These are phyloP conservation scores for Tillandsia fasciculata DNA, from an alignment of 176 grass and related monocot species.

Conservation along the genomic window DNA sequence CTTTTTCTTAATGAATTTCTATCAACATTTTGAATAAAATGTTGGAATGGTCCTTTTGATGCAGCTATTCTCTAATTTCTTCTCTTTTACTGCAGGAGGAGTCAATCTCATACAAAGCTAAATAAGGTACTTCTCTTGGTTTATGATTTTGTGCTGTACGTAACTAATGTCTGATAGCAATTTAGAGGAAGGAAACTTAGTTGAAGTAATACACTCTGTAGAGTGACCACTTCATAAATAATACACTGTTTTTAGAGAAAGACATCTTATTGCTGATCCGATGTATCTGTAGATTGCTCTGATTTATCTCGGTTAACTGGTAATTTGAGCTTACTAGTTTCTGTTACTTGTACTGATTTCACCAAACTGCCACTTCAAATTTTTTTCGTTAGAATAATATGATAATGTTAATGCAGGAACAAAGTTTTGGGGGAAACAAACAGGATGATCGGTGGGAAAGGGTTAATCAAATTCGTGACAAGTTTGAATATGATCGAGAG, in stretches of 20 bases:
- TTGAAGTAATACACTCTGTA: background rate
- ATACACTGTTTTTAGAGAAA: too few relatives aligned
- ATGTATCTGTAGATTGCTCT: background rate
- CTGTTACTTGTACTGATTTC: background rate
- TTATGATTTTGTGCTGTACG: background rate
- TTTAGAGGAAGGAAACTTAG: background rate
- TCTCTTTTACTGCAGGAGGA: constrained; percentile 31
- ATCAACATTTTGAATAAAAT: background rate
- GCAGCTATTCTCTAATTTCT: background rate
- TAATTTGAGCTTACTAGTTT: background rate
- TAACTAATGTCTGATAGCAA: background rate
- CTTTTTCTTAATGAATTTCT: background rate
- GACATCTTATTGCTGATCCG: background rate
- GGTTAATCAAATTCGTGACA: constrained; percentile 86
- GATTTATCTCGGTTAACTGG: background rate
- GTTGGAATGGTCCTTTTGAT: background rate
- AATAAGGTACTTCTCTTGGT: constrained; percentile 31
- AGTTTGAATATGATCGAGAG: constrained; percentile 97
- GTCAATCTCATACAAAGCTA: constrained; percentile 22
- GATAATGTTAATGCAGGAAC: constrained; percentile 41
- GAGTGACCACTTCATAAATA: background rate
- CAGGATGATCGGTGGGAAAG: constrained; percentile 77
- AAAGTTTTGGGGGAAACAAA: constrained; percentile 32
- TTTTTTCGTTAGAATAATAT: background rate
- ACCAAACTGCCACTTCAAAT: background rate